Percentiles rank a stretch among this genome's conserved stretches.
These are phyloP conservation scores for Lactarius indigo DNA, from an alignment of 768 basidiomycete genomes.

Conservation along the genomic window DNA sequence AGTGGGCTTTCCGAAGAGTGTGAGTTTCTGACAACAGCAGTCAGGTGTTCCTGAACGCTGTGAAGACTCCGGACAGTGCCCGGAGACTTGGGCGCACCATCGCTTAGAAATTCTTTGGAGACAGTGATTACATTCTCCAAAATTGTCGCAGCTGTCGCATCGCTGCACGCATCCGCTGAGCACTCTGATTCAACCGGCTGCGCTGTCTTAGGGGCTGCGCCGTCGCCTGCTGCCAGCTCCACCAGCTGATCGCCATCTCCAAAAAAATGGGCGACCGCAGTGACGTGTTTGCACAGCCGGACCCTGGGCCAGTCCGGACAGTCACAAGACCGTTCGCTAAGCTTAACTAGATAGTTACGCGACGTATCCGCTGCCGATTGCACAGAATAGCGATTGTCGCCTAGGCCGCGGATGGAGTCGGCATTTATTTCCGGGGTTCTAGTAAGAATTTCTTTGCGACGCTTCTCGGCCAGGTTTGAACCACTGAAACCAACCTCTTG, in stretches of 20 bases:
- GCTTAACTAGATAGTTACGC: neutral
- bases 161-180: neutral
- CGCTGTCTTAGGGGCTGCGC: too few relatives aligned
- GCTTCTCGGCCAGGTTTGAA: neutral
- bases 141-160: neutral
- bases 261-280: neutral
- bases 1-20: neutral
- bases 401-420: neutral
- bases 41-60: neutral
- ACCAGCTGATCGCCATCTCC: too few relatives aligned
- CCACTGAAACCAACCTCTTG: neutral
- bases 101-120: neutral
- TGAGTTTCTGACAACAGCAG: neutral
- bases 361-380: neutral
- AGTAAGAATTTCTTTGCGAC: neutral
- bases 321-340: neutral
- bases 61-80: neutral
- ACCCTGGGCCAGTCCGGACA: neutral
- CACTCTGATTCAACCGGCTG: neutral
- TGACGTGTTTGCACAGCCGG: too few relatives aligned
- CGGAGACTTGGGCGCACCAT: neutral
- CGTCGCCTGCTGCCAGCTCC: too few relatives aligned
- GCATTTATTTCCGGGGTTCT: neutral
- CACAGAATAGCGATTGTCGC: neutral
- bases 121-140: neutral